These are phyloP conservation scores for Colletotrichum orbiculare DNA, from an alignment of 2,329 filamentous ascomycete genomes.

Conservation along the genomic window DNA sequence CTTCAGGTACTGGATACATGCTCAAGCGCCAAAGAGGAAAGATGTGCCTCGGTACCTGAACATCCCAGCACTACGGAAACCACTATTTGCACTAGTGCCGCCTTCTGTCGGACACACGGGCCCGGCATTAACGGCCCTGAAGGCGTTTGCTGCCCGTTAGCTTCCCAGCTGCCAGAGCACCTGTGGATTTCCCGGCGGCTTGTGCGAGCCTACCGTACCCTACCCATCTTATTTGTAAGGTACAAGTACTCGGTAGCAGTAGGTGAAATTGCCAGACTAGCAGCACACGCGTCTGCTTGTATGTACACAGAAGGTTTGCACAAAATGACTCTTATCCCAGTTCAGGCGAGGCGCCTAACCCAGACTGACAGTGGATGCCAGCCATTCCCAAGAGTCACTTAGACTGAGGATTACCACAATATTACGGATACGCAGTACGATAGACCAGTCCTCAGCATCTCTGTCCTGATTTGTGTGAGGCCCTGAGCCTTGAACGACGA, in stretches of 20 bases:
- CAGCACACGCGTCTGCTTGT: too few relatives aligned
- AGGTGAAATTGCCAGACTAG: too few relatives aligned
- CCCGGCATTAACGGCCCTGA: constrained; percentile 24
- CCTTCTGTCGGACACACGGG: constrained; percentile 22
- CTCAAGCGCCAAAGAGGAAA: constrained; percentile 20
- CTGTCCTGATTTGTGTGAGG: background rate
- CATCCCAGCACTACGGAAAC: constrained; percentile 15
- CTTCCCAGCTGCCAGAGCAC: too few relatives aligned
- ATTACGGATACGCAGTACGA: too few relatives aligned
- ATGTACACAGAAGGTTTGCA: too few relatives aligned
- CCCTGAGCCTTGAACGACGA: background rate
- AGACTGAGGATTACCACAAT: background rate
- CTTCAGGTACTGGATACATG: constrained; percentile 28
- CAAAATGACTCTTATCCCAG: too few relatives aligned
- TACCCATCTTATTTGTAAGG: too few relatives aligned
- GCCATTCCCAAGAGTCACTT: constrained; percentile 1
- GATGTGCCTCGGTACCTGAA: constrained; percentile 30
- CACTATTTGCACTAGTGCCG: too few relatives aligned
- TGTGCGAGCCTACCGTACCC: constrained; percentile 4
- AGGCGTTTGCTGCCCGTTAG: constrained; percentile 9
- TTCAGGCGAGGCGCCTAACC: background rate
- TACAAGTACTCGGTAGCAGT: too few relatives aligned
- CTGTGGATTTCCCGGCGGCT: constrained; percentile 16
- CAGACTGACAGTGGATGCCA: background rate
- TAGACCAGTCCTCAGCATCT: too few relatives aligned